phyloP scores from a whole-genome alignment of 108 stramenopile species.

The Cyclotella atomus region DNA sequence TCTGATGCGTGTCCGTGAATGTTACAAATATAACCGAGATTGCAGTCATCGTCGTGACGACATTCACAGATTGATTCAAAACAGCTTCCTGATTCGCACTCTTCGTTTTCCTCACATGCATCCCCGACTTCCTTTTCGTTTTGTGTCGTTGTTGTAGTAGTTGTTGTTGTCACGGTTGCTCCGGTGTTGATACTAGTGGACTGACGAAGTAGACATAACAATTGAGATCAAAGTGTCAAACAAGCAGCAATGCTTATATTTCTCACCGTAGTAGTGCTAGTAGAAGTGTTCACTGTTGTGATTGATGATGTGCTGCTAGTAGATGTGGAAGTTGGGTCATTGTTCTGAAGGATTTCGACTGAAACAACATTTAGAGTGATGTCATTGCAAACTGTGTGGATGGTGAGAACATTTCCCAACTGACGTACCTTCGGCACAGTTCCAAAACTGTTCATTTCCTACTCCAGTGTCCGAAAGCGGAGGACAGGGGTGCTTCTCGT shows the following conservation, averaged over 20 bases:
- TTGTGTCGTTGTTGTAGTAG: neutral
- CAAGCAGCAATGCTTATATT: no score
- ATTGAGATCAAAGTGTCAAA: no score
- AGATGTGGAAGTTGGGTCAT: neutral
- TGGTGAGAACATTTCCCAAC: neutral
- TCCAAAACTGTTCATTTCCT: constrained; percentile 17
- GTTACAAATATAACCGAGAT: neutral
- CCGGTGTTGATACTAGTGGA: neutral
- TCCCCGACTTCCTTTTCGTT: constrained; percentile 6
- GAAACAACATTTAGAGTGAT: neutral
- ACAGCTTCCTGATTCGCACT: constrained; percentile 9
- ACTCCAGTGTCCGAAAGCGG: constrained; percentile 10
- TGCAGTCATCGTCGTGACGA: neutral
- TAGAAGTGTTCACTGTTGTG: neutral
- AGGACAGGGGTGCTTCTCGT: constrained; percentile 11
- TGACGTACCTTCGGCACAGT: neutral
- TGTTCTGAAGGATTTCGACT: neutral
- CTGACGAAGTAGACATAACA: no score
- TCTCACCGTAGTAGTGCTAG: neutral
- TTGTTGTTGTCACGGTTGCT: neutral
- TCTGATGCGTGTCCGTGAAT: constrained; percentile 12
- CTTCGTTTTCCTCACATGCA: neutral
- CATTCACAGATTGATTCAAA: constrained; percentile 17
- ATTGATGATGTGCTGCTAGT: neutral
- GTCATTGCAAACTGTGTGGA: neutral